phyloP scores from a whole-genome alignment of 257 asterid species.

The Lycium ferocissimum region DNA sequence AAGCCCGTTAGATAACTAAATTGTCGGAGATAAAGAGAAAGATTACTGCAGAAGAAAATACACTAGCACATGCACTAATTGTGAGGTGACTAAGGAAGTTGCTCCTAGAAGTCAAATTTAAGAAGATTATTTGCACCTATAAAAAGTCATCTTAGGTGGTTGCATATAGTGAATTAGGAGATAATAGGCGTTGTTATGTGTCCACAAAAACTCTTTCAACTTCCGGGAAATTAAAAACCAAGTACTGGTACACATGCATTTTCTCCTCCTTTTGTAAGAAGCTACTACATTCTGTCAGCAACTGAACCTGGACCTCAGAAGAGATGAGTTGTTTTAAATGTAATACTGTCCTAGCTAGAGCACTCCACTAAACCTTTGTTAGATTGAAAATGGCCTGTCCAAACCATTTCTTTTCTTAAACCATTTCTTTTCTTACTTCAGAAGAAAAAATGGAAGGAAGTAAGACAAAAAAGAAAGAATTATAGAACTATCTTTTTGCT shows the following conservation, averaged over 20 bases:
- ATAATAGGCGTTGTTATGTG: neutral
- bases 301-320: too few species aligned
- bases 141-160: neutral
- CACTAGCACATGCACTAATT: neutral
- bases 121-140: neutral
- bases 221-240: neutral
- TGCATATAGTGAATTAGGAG: neutral
- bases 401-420: neutral
- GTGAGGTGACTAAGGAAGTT: slow-evolving; percentile 9
- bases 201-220: neutral
- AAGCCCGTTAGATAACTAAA: slow-evolving; percentile 32
- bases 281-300: neutral
- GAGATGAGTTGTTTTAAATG: neutral
- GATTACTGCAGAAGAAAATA: neutral
- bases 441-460: slow-evolving; percentile 14
- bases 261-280: neutral
- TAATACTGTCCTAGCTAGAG: neutral
- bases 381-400: neutral
- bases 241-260: neutral
- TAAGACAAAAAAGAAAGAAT: neutral
- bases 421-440: slow-evolving; percentile 6
- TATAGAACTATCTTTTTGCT: neutral
- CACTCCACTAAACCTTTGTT: neutral
- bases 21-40: neutral
- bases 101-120: neutral